Base-by-base conservation (phyloP, 2,329 filamentous ascomycete genomes). In the Albophoma yamanashiensis region DNA sequence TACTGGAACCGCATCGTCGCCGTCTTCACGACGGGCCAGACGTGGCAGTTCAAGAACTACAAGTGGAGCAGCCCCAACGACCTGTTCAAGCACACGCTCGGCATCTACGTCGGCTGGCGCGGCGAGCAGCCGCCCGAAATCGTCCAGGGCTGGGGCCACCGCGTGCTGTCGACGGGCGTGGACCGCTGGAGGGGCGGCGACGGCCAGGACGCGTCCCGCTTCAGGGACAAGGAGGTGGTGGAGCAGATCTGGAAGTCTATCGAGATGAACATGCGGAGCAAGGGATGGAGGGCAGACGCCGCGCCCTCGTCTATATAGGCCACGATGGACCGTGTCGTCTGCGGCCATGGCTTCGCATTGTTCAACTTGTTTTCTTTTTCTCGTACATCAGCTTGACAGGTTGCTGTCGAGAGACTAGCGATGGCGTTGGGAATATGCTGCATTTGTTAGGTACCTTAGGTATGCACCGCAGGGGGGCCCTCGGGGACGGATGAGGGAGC, bases 31-130 rank as follows among this genome's bases (percentile, higher is more conserved):
- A 99, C 94, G 0, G 94, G 94, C 40, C 94, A 99, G 77, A 87
- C 89, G 12, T 99, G 94, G 94, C 94, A 99, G 76, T 99, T 99
- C 78, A 96, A 97, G 77, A 89, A 86, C 66, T 99, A 99, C 82
- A 96, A 96, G 75, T 99, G 94, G 91, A 88, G 88, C 66, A 88
- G 89, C 60, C 90, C 94, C 0, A 82, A 86, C 17, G 94, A 97
- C 70, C 80, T 99, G 57, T 99, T 99, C 78, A 85, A 86, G 65
- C 90, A 97, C 69, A 89, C 91, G 2, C 80, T 91, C 17, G 94
- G 94, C 60, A 79, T 99, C 57, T 96, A 91, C 69, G 86, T 99
- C 2, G 94, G 94, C 4, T 97, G 92, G 91, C 85, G 89, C 62
- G 92, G 90, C 57, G 92, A 97, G 69, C 82, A 86, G 63, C 75